These are phyloP conservation scores for Talaromyces sp. DNA, from an alignment of 2,329 filamentous ascomycete species.

Conservation along the genomic window DNA sequence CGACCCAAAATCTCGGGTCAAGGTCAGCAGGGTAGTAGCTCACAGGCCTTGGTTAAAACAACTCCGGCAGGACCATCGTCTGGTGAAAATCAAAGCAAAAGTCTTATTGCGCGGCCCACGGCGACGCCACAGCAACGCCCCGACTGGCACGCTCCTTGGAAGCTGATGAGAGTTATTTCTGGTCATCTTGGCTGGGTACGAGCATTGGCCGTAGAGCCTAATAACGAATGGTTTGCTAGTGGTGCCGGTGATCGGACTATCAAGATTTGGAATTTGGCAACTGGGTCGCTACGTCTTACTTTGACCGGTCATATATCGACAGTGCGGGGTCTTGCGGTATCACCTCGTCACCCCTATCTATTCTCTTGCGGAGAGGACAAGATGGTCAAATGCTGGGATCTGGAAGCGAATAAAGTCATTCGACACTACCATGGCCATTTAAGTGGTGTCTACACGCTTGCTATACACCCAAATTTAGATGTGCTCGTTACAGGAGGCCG, in stretches of 20 bases:
- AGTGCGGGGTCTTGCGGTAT: slow-evolving; percentile 86
- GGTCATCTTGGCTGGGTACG: slow-evolving; percentile 96
- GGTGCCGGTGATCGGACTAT: slow-evolving; percentile 94
- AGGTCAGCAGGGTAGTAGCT: slow-evolving; percentile 47
- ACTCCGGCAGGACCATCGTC: slow-evolving; percentile 28
- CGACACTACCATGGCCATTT: slow-evolving; percentile 96
- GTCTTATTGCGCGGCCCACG: slow-evolving; percentile 61
- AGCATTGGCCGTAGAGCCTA: slow-evolving; percentile 83
- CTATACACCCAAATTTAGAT: slow-evolving; percentile 91
- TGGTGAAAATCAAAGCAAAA: slow-evolving; percentile 51
- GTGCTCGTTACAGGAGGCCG: slow-evolving; percentile 91
- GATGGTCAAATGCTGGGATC: slow-evolving; percentile 99
- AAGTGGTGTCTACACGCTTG: slow-evolving; percentile 89
- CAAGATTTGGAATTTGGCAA: slow-evolving; percentile 97
- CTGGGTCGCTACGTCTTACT: slow-evolving; percentile 77
- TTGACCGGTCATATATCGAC: slow-evolving; percentile 93
- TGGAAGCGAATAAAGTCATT: slow-evolving; percentile 99
- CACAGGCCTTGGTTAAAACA: slow-evolving; percentile 55
- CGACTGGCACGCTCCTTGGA: slow-evolving; percentile 98
- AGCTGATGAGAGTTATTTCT: slow-evolving; percentile 94
- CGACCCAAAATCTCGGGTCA: slow-evolving; percentile 51
- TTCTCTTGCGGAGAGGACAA: slow-evolving; percentile 99
- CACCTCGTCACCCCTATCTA: slow-evolving; percentile 88
- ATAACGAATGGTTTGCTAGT: slow-evolving; percentile 96
- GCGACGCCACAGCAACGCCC: slow-evolving; percentile 68